Evolutionary conservation across 108 stramenopile genomes (phyloP), one percentile per base, ranked within the genome.

Genomic region (Pseudonitzschia multistriata): DNA sequence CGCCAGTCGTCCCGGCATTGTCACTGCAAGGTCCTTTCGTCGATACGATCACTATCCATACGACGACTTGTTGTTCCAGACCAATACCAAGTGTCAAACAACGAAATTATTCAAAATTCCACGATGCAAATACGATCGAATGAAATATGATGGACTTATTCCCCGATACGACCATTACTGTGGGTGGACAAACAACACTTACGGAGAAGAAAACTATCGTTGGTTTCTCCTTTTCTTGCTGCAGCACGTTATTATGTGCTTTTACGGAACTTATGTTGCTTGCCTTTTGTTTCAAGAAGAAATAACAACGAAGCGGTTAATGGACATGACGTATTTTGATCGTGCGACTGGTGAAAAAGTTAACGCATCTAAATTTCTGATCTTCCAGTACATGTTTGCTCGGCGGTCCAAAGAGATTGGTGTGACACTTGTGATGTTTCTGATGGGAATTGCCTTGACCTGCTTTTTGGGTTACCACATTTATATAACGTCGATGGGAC

Each of bases 181-280:
- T 73, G 90, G 90, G 19, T 96, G 96, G 96, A 47, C 94, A 0
- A 74, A 85, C 76, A 87, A 93, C 55, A 80, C 91, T 22, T 81
- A 94, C 66, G 96, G 96, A 8, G 92, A 92, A 78, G 87, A 91
- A 53, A 96, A 96, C 61, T 94, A 96, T 70, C 83, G 96, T 29
- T 91, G 77, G 71, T 96, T 96, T 57, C 71, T 94, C 5, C 53
- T 91, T 1, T 96, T 96, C 66, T 68, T 96, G 0, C 47, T 68
- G 24, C 67, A 89, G 0, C 95, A 96, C 75, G 83, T 89, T 10
- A 67, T 66, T 17, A 91, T 94, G 90, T 91, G 90, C 59, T 48
- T 68, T 19, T 96, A 96, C 62, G 95, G 93, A 34, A 73, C 83
- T 7, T 47, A 70, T 3, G 68, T 88, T 24, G 57, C 49, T 19